phyloP scores from a whole-genome alignment of 1,139 yeast genomes.

The Lodderomyces oxycetoniae region DNA sequence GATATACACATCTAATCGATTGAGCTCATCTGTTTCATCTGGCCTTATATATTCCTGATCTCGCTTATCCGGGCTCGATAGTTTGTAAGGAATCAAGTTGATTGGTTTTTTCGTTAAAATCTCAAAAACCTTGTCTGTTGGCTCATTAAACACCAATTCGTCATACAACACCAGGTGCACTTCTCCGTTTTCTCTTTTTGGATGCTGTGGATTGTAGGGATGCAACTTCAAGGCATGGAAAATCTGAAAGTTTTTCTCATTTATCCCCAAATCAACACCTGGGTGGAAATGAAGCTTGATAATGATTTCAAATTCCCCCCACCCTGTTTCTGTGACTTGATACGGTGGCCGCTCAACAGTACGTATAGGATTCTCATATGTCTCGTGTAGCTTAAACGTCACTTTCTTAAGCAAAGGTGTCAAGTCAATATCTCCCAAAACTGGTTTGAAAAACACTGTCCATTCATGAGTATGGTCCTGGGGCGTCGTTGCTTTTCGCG shows the following conservation, averaged over 20 bases:
- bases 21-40: slow-evolving; percentile 73
- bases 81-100: slow-evolving; percentile 61
- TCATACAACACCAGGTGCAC: slow-evolving; percentile 74
- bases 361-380: slow-evolving; percentile 81
- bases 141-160: slow-evolving; percentile 92
- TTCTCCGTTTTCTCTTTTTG: slow-evolving; percentile 39
- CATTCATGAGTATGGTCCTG: slow-evolving; percentile 91
- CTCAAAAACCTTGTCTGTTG: slow-evolving; percentile 84
- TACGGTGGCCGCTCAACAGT: slow-evolving; percentile 87
- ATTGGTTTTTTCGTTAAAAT: slow-evolving; percentile 72
- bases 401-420: slow-evolving; percentile 85
- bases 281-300: slow-evolving; percentile 81
- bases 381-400: slow-evolving; percentile 90
- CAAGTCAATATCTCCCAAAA: slow-evolving; percentile 68
- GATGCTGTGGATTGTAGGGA: slow-evolving; percentile 63
- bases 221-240: slow-evolving; percentile 89
- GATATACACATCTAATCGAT: slow-evolving; percentile 63
- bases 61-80: slow-evolving; percentile 38
- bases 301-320: slow-evolving; percentile 98
- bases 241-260: slow-evolving; percentile 80
- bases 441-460: slow-evolving; percentile 91
- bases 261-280: slow-evolving; percentile 59
- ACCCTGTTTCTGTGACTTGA: slow-evolving; percentile 94
- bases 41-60: slow-evolving; percentile 42
- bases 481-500: slow-evolving; percentile 67